Evolutionary conservation across 495 filamentous ascomycete genomes (phyloP).

Genomic region (Penicillium herquei): DNA sequence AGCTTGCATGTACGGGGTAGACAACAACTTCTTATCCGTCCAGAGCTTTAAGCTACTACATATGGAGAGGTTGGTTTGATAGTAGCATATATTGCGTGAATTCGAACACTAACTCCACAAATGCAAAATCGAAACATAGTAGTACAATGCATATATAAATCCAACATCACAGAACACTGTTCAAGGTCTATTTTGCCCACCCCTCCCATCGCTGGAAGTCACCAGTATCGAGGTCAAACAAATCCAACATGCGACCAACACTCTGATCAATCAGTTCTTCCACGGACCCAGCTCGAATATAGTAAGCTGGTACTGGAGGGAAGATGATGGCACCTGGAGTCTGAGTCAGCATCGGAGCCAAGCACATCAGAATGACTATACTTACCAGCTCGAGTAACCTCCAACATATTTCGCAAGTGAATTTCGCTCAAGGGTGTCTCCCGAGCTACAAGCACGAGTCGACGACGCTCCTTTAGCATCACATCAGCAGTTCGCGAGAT

Average conservation of each 20-base stretch:
- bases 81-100: too few species aligned
- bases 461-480: constrained; percentile 43
- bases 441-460: constrained; percentile 39
- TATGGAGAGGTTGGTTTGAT: too few species aligned
- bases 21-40: too few species aligned
- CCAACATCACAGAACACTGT: too few species aligned
- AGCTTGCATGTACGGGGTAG: too few species aligned
- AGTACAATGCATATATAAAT: too few species aligned
- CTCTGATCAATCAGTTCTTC: constrained; percentile 44
- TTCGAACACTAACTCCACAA: too few species aligned
- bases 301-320: constrained; percentile 44
- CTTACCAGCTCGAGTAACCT: constrained; percentile 29
- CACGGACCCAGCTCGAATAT: constrained; percentile 31
- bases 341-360: too few species aligned
- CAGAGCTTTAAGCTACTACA: too few species aligned
- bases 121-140: too few species aligned
- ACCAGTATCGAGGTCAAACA: constrained; percentile 44
- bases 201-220: constrained; percentile 44
- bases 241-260: constrained; percentile 44
- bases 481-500: constrained; percentile 48
- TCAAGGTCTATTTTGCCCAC: too few species aligned
- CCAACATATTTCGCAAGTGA: constrained; percentile 47
- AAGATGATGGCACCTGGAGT: constrained; percentile 32
- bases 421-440: constrained; percentile 48
- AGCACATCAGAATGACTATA: too few species aligned